Evolutionary conservation across 2,329 filamentous ascomycete species (phyloP).

Genomic region (Aspergillus tanneri): DNA sequence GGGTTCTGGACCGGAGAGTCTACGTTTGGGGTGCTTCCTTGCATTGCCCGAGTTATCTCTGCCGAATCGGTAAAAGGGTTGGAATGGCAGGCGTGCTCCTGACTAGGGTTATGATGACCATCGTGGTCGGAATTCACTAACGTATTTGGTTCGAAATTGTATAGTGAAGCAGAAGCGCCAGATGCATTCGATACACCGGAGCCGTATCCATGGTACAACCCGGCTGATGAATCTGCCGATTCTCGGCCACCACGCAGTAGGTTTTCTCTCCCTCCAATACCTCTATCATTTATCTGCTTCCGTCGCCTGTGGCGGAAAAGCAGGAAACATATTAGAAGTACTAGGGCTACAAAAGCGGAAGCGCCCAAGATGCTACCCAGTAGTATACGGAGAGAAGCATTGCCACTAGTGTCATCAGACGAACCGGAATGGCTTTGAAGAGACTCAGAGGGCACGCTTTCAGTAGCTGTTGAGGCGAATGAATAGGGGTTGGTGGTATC

Average conservation of each 20-base stretch:
- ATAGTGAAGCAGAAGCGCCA: conserved; percentile 14
- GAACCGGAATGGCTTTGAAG: not conserved
- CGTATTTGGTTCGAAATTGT: conserved; percentile 5
- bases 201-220: conserved; percentile 15
- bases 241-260: conserved; percentile 15
- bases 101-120: not conserved
- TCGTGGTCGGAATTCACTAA: not conserved
- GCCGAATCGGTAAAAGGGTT: conserved; percentile 20
- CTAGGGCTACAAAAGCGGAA: conserved; percentile 24
- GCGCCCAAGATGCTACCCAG: conserved; percentile 32
- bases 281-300: conserved; percentile 3
- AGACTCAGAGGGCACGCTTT: conserved; percentile 4
- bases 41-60: conserved; percentile 3
- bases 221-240: conserved; percentile 19
- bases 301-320: conserved; percentile 25
- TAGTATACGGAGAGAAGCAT: conserved; percentile 21
- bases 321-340: conserved; percentile 25
- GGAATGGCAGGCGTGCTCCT: conserved; percentile 2
- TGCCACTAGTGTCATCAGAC: conserved; percentile 2
- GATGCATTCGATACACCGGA: conserved; percentile 12
- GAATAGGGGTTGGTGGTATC: not conserved
- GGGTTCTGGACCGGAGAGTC: conserved; percentile 2
- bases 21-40: not conserved
- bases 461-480: conserved; percentile 2
- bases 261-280: conserved; percentile 18